These are phyloP conservation scores for Magnaporthiopsis rhizophila DNA, from an alignment of 2,329 filamentous ascomycete species.

Conservation along the genomic window DNA sequence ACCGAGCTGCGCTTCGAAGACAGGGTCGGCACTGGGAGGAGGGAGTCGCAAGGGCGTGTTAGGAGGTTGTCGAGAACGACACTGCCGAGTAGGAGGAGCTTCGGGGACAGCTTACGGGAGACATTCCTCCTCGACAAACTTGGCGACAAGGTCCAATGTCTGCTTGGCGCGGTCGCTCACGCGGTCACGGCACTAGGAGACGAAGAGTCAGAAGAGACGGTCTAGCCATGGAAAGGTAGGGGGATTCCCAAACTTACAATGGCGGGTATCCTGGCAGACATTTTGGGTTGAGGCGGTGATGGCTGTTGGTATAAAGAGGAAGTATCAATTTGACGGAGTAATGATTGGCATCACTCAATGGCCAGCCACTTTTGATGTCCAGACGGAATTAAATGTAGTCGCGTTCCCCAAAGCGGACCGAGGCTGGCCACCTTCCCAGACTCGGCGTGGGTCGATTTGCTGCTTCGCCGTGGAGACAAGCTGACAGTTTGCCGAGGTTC, in stretches of 20 bases:
- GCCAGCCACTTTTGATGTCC: neutral
- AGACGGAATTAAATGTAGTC: neutral
- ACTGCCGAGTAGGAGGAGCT: neutral
- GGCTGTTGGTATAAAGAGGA: neutral
- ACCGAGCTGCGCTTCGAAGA: constrained; percentile 74
- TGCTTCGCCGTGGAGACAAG: neutral
- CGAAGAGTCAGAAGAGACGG: neutral
- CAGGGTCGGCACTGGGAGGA: constrained; percentile 60
- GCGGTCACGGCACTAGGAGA: constrained; percentile 30
- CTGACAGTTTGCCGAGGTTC: neutral
- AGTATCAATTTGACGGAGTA: neutral
- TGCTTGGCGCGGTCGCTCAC: constrained; percentile 81
- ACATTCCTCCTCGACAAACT: constrained; percentile 96
- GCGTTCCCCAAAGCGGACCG: neutral
- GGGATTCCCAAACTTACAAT: constrained; percentile 26
- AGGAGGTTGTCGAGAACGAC: neutral
- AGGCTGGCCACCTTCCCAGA: neutral
- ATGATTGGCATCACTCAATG: neutral
- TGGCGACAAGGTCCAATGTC: constrained; percentile 80
- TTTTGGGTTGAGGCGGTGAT: constrained; percentile 13
- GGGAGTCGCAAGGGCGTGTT: neutral
- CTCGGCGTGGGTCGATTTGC: neutral
- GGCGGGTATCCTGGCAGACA: constrained; percentile 38
- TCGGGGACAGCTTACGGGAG: constrained; percentile 52
- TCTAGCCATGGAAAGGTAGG: neutral